These are phyloP conservation scores for Candida glucosophila DNA, from an alignment of 1,139 yeast genomes.

Conservation along the genomic window DNA sequence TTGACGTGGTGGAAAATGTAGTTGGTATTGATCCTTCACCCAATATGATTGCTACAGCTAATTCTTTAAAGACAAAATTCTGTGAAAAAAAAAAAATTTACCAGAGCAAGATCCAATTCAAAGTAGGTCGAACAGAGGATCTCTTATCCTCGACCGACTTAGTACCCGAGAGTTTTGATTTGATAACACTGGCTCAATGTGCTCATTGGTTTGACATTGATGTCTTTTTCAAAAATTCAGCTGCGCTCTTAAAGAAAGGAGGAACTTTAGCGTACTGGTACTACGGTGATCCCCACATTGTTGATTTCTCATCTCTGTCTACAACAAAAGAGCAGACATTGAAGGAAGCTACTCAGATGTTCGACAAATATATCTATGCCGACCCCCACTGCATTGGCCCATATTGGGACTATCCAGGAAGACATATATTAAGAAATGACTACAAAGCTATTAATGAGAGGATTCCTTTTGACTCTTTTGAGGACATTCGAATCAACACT, in stretches of 20 bases:
- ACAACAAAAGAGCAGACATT: conserved; percentile 14
- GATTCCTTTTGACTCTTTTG: conserved; percentile 22
- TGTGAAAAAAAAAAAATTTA: conserved; percentile 18
- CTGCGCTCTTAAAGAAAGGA: conserved; percentile 23
- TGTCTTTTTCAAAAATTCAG: conserved; percentile 19
- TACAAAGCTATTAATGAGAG: conserved; percentile 20
- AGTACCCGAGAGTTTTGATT: conserved; percentile 16
- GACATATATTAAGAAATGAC: conserved; percentile 21
- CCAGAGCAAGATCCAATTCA: conserved; percentile 22
- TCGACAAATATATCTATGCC: conserved; percentile 26
- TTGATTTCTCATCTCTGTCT: no score
- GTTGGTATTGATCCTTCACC: conserved; percentile 28
- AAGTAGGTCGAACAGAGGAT: conserved; percentile 28
- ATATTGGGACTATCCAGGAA: conserved; percentile 52
- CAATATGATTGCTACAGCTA: conserved; percentile 27
- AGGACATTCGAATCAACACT: conserved; percentile 17
- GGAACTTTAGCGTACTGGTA: conserved; percentile 38
- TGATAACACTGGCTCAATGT: conserved; percentile 39
- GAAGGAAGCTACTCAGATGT: conserved; percentile 16
- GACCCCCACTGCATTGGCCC: conserved; percentile 31
- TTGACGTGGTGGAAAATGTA: conserved; percentile 21
- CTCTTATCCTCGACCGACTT: conserved; percentile 13
- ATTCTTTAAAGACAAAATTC: conserved; percentile 14
- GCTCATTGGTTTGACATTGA: conserved; percentile 39
- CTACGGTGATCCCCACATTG: conserved; percentile 33